A percentile compares a stretch with the other conserved stretches of the same genome.
phyloP scores from a whole-genome alignment of 1,284 basidiomycete genomes.

The Flammula alnicola region DNA sequence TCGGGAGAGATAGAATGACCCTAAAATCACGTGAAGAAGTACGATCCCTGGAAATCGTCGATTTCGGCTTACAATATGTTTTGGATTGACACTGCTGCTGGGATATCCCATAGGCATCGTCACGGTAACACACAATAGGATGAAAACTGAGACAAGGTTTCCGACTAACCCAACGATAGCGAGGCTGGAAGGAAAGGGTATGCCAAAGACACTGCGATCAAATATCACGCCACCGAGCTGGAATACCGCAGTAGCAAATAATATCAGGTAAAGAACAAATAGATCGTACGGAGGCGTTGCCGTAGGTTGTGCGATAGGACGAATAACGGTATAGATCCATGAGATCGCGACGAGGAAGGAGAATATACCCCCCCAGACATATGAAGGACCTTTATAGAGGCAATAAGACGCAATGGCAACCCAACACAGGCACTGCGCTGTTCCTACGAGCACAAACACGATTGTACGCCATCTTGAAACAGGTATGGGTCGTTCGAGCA shows the following conservation, averaged over 20 bases:
- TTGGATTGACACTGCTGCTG: constrained; percentile 47
- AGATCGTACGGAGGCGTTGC: constrained; percentile 57
- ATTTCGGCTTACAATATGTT: constrained; percentile 53
- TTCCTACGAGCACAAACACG: constrained; percentile 52
- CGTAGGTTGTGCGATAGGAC: constrained; percentile 38
- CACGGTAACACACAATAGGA: constrained; percentile 49
- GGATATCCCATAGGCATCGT: constrained; percentile 65
- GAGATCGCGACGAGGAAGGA: constrained; percentile 49
- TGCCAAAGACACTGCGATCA: constrained; percentile 42
- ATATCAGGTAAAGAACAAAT: constrained; percentile 52
- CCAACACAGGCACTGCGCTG: constrained; percentile 56
- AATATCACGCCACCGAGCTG: constrained; percentile 55
- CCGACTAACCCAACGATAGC: constrained; percentile 37
- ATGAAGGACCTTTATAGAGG: constrained; percentile 35
- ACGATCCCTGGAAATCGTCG: background rate
- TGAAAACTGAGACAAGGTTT: constrained; percentile 47
- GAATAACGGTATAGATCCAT: constrained; percentile 50
- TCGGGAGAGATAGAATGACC: constrained; percentile 64
- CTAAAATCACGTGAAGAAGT: constrained; percentile 34
- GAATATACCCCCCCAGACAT: constrained; percentile 35
- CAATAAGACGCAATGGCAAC: constrained; percentile 49
- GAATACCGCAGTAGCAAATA: constrained; percentile 46
- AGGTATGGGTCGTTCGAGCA: constrained; percentile 26
- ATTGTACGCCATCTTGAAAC: constrained; percentile 61
- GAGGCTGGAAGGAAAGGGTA: constrained; percentile 40